Evolutionary conservation across 2,329 filamentous ascomycete genomes (phyloP).

Genomic region (Neonectria neomacrospora): DNA sequence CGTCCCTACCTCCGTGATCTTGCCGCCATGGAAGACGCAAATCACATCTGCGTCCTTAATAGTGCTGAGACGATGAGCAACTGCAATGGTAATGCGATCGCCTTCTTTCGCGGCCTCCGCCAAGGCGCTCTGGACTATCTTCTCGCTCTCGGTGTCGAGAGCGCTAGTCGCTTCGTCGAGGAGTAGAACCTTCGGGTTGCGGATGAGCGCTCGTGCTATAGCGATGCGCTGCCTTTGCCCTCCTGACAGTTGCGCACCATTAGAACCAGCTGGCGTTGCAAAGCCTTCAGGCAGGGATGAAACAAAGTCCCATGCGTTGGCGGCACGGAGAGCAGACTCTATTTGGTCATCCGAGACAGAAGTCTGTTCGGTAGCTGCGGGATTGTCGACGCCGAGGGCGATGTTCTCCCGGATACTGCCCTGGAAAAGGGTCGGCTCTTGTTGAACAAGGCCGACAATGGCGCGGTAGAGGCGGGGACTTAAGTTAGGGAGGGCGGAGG

Average conservation of each 20-base stretch:
- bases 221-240: constrained; percentile 76
- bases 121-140: constrained; percentile 79
- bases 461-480: constrained; percentile 63
- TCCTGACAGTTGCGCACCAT: constrained; percentile 73
- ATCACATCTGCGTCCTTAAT: constrained; percentile 79
- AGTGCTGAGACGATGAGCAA: constrained; percentile 90
- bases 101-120: constrained; percentile 79
- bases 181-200: constrained; percentile 40
- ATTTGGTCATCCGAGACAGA: constrained; percentile 48
- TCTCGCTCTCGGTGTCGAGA: constrained; percentile 44
- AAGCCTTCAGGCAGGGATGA: constrained; percentile 58
- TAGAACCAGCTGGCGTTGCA: constrained; percentile 69
- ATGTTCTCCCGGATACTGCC: constrained; percentile 89
- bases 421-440: constrained; percentile 76
- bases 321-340: constrained; percentile 58
- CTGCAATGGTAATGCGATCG: constrained; percentile 60
- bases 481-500: constrained; percentile 53
- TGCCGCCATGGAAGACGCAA: constrained; percentile 68
- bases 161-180: constrained; percentile 45
- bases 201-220: constrained; percentile 71
- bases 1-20: constrained; percentile 66
- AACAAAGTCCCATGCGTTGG: constrained; percentile 62
- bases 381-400: constrained; percentile 41
- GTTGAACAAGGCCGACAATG: constrained; percentile 66
- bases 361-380: constrained; percentile 16